Evolutionary conservation across 2,329 filamentous ascomycete species (phyloP), one percentile per base, ranked within the genome.

Genomic region (Fusarium citri): DNA sequence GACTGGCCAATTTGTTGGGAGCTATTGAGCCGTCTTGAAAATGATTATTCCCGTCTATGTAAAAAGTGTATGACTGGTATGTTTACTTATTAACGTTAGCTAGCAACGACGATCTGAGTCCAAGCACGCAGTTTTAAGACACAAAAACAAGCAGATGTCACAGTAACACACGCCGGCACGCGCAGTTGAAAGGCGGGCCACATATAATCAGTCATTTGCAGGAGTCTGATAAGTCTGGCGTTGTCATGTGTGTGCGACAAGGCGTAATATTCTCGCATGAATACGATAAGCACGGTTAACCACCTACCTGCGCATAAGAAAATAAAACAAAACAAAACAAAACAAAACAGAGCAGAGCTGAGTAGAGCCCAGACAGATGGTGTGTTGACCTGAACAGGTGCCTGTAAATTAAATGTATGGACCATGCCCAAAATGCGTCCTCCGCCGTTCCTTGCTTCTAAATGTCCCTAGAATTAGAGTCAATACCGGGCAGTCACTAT

Each of bases 351-450:
- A 55, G n/a, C n/a, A 18, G n/a, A 28, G 10, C 25, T 37, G 34
- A 37, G 34, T 6, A 28, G 20, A 28, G 10, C 25, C 53, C 23
- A 31, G 30, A 47, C 34, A 55, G 37, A 18, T 50, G 55, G 34
- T 31, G 26, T 56, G 48, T 45, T 71, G 59, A 48, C 56, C 61
- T 69, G 66, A 69, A 47, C 41, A 41, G 46, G 45, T 30, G 48
- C 20, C 12, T 16, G 34, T 43, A 23, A 23, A 43, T 43, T 37
- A 6, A 43, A 43, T 23, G 16, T 18, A 46, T n/a, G 25, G 8
- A 47, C 68, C 49, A 64, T 50, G 18, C 59, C 66, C 59, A 48
- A 59, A 68, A 64, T 58, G 64, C 68, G 53, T 64, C 48, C 65
- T 71, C 42, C 62, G 57, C 66, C 51, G 61, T 46, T 57, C 63